A percentile compares a stretch with the other conserved stretches of the same genome.
phyloP scores from a whole-genome alignment of 805 yeast genomes.

The Zygosaccharomyces bisporus region DNA sequence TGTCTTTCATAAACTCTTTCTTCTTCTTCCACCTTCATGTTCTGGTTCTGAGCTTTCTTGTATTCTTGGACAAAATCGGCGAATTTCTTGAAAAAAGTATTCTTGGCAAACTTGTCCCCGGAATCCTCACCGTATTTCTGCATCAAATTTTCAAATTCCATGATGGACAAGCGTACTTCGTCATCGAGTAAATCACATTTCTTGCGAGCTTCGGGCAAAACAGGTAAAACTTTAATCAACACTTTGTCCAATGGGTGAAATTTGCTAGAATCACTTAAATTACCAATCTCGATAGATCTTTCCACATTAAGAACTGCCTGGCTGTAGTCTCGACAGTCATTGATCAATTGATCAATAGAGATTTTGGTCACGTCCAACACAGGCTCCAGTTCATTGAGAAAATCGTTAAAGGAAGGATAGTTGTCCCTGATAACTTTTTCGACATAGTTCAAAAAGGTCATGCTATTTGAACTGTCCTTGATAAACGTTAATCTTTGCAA shows the following conservation, averaged over 20 bases:
- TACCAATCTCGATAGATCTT: slow-evolving; percentile 74
- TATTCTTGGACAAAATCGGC: slow-evolving; percentile 76
- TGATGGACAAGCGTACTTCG: slow-evolving; percentile 57
- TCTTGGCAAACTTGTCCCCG: slow-evolving; percentile 59
- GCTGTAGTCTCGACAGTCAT: slow-evolving; percentile 64
- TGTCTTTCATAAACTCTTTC: slow-evolving; percentile 71
- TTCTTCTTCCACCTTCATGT: slow-evolving; percentile 78
- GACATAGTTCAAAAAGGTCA: slow-evolving; percentile 88
- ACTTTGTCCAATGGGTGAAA: slow-evolving; percentile 85
- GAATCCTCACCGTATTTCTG: slow-evolving; percentile 87
- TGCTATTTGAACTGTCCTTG: slow-evolving; percentile 81
- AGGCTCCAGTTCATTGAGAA: slow-evolving; percentile 68
- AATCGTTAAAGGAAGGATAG: slow-evolving; percentile 72
- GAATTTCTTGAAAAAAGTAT: slow-evolving; percentile 72
- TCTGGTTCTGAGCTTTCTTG: slow-evolving; percentile 74
- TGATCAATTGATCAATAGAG: slow-evolving; percentile 74
- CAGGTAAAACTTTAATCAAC: slow-evolving; percentile 55
- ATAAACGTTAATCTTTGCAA: slow-evolving; percentile 84
- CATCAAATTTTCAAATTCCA: slow-evolving; percentile 70
- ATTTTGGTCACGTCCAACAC: slow-evolving; percentile 60
- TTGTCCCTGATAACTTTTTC: slow-evolving; percentile 82
- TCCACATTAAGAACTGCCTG: slow-evolving; percentile 64
- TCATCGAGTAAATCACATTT: slow-evolving; percentile 63
- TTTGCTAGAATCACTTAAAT: slow-evolving; percentile 68
- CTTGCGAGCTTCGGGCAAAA: slow-evolving; percentile 69